phyloP scores from a whole-genome alignment of 2,329 filamentous ascomycete genomes.

The Penicillium sp. region DNA sequence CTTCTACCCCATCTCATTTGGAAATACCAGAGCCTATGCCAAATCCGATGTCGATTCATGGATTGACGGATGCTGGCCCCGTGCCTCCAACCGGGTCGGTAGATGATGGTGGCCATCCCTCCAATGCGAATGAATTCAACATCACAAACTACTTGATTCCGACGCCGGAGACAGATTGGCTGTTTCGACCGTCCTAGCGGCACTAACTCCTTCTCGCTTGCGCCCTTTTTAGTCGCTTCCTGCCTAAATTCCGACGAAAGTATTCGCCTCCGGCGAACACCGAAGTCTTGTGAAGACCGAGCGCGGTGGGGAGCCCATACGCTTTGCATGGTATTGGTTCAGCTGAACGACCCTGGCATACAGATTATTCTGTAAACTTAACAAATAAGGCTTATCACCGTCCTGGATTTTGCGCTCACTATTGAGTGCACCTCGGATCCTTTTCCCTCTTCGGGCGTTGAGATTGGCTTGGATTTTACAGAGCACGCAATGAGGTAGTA shows the following conservation, averaged over 20 bases:
- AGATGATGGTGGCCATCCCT: conserved; percentile 20
- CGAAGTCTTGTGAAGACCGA: too few relatives aligned
- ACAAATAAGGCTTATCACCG: background rate
- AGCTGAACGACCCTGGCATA: background rate
- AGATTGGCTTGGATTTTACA: background rate
- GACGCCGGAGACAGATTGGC: conserved; percentile 49
- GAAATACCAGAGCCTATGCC: conserved; percentile 28
- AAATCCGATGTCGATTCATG: conserved; percentile 41
- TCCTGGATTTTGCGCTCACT: background rate
- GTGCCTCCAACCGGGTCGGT: conserved; percentile 16
- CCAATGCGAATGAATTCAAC: conserved; percentile 43
- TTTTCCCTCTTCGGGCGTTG: background rate
- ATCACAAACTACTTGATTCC: conserved; percentile 49
- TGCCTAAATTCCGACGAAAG: background rate
- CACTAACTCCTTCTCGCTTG: too few relatives aligned
- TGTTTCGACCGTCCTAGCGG: conserved; percentile 34
- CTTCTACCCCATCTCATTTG: conserved; percentile 25
- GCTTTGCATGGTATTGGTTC: background rate
- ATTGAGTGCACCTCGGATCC: background rate
- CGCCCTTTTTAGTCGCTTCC: background rate
- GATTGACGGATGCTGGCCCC: conserved; percentile 27
- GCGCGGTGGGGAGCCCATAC: background rate
- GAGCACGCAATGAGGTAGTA: background rate
- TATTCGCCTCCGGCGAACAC: background rate
- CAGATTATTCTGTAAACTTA: background rate